A percentile compares a stretch with the other conserved stretches of the same genome.
phyloP scores from a whole-genome alignment of 331 rosid species.

The Rosa hybrid region DNA sequence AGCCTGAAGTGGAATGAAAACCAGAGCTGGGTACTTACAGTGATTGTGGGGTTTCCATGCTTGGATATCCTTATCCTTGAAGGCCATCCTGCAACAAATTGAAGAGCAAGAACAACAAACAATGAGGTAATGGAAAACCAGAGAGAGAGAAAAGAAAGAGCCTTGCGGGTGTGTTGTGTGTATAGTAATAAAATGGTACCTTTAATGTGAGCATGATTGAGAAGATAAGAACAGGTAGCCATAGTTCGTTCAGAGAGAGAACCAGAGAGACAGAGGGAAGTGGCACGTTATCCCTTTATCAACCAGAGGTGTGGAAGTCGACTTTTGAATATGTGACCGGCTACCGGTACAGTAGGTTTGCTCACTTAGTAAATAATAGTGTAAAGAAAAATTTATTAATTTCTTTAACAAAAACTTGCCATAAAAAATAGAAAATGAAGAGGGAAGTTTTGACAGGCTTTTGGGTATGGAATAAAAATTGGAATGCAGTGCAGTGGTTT shows the following conservation, averaged over 20 bases:
- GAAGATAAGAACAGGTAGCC: conserved; percentile 59
- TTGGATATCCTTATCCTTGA: conserved; percentile 31
- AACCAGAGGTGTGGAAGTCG: conserved; percentile 12
- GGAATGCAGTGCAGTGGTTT: no score
- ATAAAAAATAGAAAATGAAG: no score
- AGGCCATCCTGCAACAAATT: conserved; percentile 42
- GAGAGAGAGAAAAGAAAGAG: neutral
- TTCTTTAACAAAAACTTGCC: no score
- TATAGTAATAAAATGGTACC: conserved; percentile 33
- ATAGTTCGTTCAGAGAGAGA: conserved; percentile 14
- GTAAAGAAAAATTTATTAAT: no score
- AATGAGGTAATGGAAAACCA: neutral
- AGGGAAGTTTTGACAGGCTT: no score
- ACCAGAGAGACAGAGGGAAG: neutral
- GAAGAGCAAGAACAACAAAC: neutral
- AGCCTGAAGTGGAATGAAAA: neutral
- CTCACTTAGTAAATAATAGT: neutral
- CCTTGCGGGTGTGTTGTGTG: neutral
- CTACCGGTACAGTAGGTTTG: conserved; percentile 10
- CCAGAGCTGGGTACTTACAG: conserved; percentile 32
- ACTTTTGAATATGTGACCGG: conserved; percentile 19
- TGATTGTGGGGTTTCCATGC: conserved; percentile 27
- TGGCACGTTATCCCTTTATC: conserved; percentile 19
- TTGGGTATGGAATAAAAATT: no score
- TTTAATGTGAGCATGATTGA: conserved; percentile 40